A percentile compares a stretch with the other conserved stretches of the same genome.
phyloP scores from a whole-genome alignment of 306 rosid species.

The Parietaria judaica region DNA sequence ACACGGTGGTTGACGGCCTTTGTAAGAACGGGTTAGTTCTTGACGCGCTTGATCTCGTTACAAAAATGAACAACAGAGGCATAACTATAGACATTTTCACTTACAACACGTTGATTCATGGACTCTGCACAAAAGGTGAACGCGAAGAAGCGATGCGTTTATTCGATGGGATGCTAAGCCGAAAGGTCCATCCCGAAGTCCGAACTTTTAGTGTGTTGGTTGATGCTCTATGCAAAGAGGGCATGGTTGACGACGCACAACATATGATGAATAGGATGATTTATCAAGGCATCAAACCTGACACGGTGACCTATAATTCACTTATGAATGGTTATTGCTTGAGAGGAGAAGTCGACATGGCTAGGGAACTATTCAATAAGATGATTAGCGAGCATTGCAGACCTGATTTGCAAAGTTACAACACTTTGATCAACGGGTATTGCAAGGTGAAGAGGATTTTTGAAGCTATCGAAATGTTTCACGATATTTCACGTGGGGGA shows the following conservation, averaged over 20 bases:
- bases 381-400: slow-evolving; percentile 12
- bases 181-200: slow-evolving; percentile 20
- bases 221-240: not conserved
- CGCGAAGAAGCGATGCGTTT: slow-evolving; percentile 24
- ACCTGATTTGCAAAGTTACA: not conserved
- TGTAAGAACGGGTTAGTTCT: slow-evolving; percentile 23
- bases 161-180: slow-evolving; percentile 25
- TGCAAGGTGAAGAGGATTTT: not conserved
- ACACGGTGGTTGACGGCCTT: slow-evolving; percentile 23
- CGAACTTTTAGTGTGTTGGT: slow-evolving; percentile 18
- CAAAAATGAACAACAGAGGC: slow-evolving; percentile 15
- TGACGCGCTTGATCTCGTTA: slow-evolving; percentile 24
- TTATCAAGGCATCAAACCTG: slow-evolving; percentile 11
- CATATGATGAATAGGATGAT: not conserved
- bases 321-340: slow-evolving; percentile 34
- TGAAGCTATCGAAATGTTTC: not conserved
- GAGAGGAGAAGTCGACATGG: slow-evolving; percentile 3
- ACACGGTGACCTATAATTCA: slow-evolving; percentile 20
- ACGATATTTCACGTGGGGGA: not conserved
- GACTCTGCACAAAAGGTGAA: slow-evolving; percentile 16
- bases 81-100: slow-evolving; percentile 22
- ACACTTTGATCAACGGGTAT: not conserved
- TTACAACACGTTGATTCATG: slow-evolving; percentile 10
- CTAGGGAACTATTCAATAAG: slow-evolving; percentile 17
- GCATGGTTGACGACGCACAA: not conserved